Evolutionary conservation across 495 filamentous ascomycete genomes (phyloP), one percentile per base, ranked within the genome.

Genomic region (Aspergillus biplanus): DNA sequence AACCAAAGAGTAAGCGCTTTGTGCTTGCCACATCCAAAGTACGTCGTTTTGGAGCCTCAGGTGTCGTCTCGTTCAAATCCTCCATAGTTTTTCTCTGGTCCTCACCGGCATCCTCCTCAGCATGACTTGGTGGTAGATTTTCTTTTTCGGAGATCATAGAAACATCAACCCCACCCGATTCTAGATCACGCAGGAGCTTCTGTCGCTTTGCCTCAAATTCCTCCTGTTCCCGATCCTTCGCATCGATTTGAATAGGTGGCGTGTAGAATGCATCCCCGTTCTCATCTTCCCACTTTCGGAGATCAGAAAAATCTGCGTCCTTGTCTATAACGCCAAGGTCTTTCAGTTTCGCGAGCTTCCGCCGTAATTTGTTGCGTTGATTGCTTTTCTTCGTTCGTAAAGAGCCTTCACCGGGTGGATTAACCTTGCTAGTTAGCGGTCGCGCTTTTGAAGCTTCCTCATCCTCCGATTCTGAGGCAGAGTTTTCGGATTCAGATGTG

Each of bases 1-100:
- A 85, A 18, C 87, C 86, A 67, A 92, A 92, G 0, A 95, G 68
- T 63, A 93, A 70, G 62, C 91, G 80, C 47, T 84, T 83, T 5
- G 86, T 86, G 60, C 89, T 87, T 8, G 78, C 84, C 4, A 92
- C 65, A 67, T 93, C 89, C 18, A 92, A 69, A 1, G 78, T 76
- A 59, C 82, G 81, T 63, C 78, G 73, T 44, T 69, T 73, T 34
- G 74, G 58, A 44, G 64, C 55, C 18, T 69, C 67, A 8, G 72
- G 59, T 21, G 61, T 59, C 3, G 56, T 54, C 52, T 69, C 69
- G 32, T 55, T 59, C 27, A 33, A 52, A 34, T 69, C 65, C 33
- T 69, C 63, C 37, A 33, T 69, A 34, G 57, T 53, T 7, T 52
- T 16, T 56, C 73, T 61, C 54, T 74, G 71, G 6, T 72, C 59